A percentile compares a stretch with the other conserved stretches of the same genome.
Conservation (phyloP, 2,329 filamentous ascomycete species). For the Aspergillus proliferans region DNA sequence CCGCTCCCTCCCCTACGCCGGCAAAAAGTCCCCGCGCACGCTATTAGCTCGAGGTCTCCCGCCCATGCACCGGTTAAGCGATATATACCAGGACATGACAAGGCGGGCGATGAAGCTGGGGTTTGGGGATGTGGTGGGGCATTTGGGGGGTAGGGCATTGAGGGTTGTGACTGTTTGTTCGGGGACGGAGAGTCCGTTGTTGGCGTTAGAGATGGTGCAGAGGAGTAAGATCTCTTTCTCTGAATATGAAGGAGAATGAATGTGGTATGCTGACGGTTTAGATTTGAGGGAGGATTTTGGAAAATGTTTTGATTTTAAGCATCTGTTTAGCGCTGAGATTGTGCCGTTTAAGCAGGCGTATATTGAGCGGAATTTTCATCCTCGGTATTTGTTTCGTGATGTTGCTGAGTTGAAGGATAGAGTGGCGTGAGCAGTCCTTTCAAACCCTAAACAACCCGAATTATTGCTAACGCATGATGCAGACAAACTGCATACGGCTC, state of each 20-base stretch:
- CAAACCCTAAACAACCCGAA: background rate
- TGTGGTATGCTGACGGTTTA: constrained; percentile 3
- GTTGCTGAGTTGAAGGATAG: constrained; percentile 49
- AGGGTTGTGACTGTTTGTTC: constrained; percentile 68
- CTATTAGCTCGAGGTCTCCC: constrained; percentile 17
- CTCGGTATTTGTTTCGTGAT: constrained; percentile 52
- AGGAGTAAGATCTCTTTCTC: constrained; percentile 31
- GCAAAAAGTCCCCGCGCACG: constrained; percentile 3
- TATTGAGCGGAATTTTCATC: constrained; percentile 55
- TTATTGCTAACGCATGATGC: background rate
- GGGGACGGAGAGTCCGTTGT: constrained; percentile 67
- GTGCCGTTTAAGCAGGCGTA: constrained; percentile 59
- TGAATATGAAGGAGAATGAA: too few relatives aligned
- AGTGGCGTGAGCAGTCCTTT: constrained; percentile 40
- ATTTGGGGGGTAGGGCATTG: constrained; percentile 36
- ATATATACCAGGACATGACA: constrained; percentile 25
- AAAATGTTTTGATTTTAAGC: constrained; percentile 42
- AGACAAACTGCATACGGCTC: constrained; percentile 64
- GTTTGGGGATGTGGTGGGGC: constrained; percentile 42
- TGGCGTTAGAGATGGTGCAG: constrained; percentile 56
- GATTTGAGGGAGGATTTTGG: constrained; percentile 28
- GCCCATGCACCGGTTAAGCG: constrained; percentile 20
- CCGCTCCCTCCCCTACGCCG: constrained; percentile 9
- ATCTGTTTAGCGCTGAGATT: constrained; percentile 60
- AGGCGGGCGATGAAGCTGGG: constrained; percentile 15